Evolutionary conservation across 805 yeast genomes (phyloP), one percentile per base, ranked within the genome.

Genomic region (Candida anglica): DNA sequence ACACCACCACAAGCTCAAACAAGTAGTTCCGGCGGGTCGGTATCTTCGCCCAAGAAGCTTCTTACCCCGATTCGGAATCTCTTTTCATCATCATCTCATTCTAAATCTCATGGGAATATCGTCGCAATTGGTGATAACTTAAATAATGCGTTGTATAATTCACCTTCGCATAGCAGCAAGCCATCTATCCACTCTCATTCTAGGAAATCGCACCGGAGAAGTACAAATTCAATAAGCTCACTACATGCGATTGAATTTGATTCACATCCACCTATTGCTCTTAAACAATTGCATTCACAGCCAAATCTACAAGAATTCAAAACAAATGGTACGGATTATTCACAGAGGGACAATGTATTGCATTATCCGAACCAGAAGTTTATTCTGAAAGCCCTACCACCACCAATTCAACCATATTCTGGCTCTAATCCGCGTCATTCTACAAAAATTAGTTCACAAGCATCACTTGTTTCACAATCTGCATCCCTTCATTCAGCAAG

Each of bases 31-130:
- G n/a, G n/a, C n/a, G n/a, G 21, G 26, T 25, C 37, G 11, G 11
- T 46, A 25, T 46, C 47, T 14, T 56, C 67, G 5, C 69, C 69
- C 18, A 62, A 63, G 41, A 63, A 63, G 42, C 45, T 63, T 20
- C 44, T 63, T 20, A 54, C 63, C 2, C 69, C 69, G 2, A 62
- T 63, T 13, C 55, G 52, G 40, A 59, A 60, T 38, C 30, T 58
- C 34, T 63, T 60, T 43, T 47, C 43, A 37, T 34, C 39, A n/a
- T 8, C 30, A 11, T 15, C 34, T 4, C 47, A 28, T 43, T 19
- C 42, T 11, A 52, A 40, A 29, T 27, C 41, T 13, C 16, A 24
- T 18, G 15, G 16, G 16, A 26, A 19, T 11, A 16, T 26, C 25
- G 28, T 25, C 27, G 28, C 30, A 13, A 27, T 44, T 11, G 28